phyloP scores from a whole-genome alignment of 1,284 basidiomycete species.

The Malassezia caprae region DNA sequence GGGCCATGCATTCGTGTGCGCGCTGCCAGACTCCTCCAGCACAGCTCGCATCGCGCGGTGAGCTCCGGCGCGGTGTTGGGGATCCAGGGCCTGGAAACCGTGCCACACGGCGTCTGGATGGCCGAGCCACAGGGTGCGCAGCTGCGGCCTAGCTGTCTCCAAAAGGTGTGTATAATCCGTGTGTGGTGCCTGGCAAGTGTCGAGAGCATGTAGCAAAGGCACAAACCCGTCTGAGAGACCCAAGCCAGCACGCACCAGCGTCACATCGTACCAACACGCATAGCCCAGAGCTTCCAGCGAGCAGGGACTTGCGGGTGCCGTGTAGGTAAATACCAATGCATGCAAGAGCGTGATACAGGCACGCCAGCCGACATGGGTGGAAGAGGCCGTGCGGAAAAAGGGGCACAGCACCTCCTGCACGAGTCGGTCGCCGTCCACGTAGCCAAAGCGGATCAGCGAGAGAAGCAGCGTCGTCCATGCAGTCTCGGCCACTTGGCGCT shows the following conservation, averaged over 20 bases:
- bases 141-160: background rate
- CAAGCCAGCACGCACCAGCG: background rate
- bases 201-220: slow-evolving; percentile 5
- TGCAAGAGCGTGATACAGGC: slow-evolving; percentile 5
- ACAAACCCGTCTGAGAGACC: background rate
- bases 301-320: background rate
- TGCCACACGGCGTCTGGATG: slow-evolving; percentile 4
- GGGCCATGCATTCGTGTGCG: background rate
- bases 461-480: slow-evolving; percentile 9
- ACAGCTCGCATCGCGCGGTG: background rate
- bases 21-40: background rate
- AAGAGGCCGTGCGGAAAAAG: background rate
- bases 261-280: slow-evolving; percentile 8
- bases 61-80: background rate
- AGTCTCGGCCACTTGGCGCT: background rate
- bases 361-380: background rate
- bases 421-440: slow-evolving; percentile 3
- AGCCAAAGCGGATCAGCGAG: slow-evolving; percentile 1
- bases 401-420: slow-evolving; percentile 2
- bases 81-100: background rate
- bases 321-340: background rate
- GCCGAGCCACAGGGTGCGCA: slow-evolving; percentile 3
- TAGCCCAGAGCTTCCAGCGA: background rate
- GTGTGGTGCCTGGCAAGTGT: background rate
- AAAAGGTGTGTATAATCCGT: background rate